phyloP scores from a whole-genome alignment of 495 filamentous ascomycete genomes.

The Saxophila tyrrhenica region DNA sequence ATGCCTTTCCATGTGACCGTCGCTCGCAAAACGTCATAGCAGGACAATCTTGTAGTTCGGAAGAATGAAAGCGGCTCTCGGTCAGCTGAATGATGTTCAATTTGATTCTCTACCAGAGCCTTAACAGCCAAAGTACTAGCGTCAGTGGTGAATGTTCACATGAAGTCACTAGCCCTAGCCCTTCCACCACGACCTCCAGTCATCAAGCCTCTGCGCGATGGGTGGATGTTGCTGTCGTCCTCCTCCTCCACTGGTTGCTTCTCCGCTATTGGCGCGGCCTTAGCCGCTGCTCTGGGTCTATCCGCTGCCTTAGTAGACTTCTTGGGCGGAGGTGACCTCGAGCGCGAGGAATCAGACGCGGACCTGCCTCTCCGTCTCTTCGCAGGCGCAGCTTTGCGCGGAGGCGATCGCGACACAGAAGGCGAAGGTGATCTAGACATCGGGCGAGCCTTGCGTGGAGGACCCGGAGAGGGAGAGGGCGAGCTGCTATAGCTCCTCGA shows the following conservation, averaged over 20 bases:
- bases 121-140: background rate
- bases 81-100: background rate
- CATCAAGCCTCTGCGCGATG: slow-evolving; percentile 19
- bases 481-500: slow-evolving; percentile 12
- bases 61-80: background rate
- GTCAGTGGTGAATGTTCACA: background rate
- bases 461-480: slow-evolving; percentile 7
- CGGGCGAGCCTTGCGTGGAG: background rate
- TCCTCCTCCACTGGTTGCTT: slow-evolving; percentile 8
- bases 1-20: slow-evolving; percentile 4
- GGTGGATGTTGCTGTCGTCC: slow-evolving; percentile 21
- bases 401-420: background rate
- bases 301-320: background rate
- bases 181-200: slow-evolving; percentile 12
- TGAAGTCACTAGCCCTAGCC: slow-evolving; percentile 22
- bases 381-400: background rate
- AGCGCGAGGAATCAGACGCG: slow-evolving; percentile 12
- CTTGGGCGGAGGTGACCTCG: slow-evolving; percentile 14
- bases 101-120: background rate
- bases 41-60: background rate
- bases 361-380: slow-evolving; percentile 17
- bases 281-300: background rate
- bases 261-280: background rate
- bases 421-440: background rate
- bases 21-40: background rate